phyloP scores from a whole-genome alignment of 225 moss, liverwort and hornwort species.

The Neckera pumila region DNA sequence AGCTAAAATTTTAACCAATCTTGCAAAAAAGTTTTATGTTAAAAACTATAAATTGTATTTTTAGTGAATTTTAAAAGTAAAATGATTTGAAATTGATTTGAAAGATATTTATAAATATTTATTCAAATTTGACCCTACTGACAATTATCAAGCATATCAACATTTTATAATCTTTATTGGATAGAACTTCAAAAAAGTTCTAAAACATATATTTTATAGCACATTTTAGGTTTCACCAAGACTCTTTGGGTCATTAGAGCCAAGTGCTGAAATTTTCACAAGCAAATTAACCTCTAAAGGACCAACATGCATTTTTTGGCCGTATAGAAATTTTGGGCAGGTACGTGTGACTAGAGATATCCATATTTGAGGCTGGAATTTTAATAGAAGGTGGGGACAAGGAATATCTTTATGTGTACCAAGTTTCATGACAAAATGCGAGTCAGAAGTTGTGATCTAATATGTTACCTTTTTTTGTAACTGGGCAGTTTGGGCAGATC shows the following conservation, averaged over 20 bases:
- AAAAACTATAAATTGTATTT: not conserved
- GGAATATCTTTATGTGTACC: too few relatives aligned
- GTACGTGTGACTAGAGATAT: too few relatives aligned
- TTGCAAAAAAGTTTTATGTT: fast-evolving
- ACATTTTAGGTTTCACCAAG: not conserved
- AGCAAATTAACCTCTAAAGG: not conserved
- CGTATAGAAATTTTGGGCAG: too few relatives aligned
- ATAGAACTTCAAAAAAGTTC: not conserved
- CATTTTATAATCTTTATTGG: not conserved
- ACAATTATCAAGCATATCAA: too few relatives aligned
- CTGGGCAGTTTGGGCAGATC: too few relatives aligned
- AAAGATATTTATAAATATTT: not conserved
- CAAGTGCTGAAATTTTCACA: not conserved
- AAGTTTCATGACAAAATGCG: too few relatives aligned
- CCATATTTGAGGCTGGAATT: too few relatives aligned
- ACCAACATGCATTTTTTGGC: too few relatives aligned
- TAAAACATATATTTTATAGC: not conserved
- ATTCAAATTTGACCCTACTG: not conserved
- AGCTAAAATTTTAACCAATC: not conserved
- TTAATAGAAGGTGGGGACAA: too few relatives aligned
- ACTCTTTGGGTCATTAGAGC: not conserved
- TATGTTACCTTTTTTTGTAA: too few relatives aligned
- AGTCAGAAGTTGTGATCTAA: too few relatives aligned
- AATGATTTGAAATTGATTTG: not conserved
- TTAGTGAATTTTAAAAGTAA: not conserved